A percentile compares a stretch with the other conserved stretches of the same genome.
Conservation (phyloP, 768 basidiomycete genomes). For the Trametes gibbosa region DNA sequence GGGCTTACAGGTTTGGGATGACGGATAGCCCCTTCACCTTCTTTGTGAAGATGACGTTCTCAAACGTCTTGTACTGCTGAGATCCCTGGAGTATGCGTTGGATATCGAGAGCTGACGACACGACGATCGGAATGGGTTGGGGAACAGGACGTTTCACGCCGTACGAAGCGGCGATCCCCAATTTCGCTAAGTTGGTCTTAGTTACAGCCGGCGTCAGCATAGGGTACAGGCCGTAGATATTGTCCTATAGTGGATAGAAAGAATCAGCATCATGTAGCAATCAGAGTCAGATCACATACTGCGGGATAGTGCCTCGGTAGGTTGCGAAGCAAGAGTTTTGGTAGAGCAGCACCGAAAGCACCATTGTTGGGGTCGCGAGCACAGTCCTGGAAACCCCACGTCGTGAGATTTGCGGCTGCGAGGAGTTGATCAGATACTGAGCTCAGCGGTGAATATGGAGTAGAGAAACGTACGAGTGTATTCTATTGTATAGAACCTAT, state of each 20-base stretch:
- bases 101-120: slow-evolving; percentile 5
- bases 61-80: slow-evolving; percentile 4
- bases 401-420: slow-evolving; percentile 67
- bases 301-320: slow-evolving; percentile 67
- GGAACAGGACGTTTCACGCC: slow-evolving; percentile 50
- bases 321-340: slow-evolving; percentile 67
- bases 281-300: slow-evolving; percentile 16
- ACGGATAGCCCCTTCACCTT: slow-evolving; percentile 8
- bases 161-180: slow-evolving; percentile 45
- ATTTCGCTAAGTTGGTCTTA: slow-evolving; percentile 38
- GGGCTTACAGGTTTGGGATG: slow-evolving; percentile 5
- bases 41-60: slow-evolving; percentile 1
- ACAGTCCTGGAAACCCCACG: slow-evolving; percentile 78
- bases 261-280: too few species aligned
- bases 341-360: slow-evolving; percentile 73
- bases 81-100: not conserved
- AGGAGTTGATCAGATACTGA: not conserved
- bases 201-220: slow-evolving; percentile 62
- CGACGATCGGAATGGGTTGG: not conserved
- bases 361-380: slow-evolving; percentile 62
- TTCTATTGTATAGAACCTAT: slow-evolving; percentile 75
- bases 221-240: slow-evolving; percentile 77
- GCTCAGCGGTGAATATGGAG: not conserved
- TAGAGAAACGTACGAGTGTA: slow-evolving; percentile 72
- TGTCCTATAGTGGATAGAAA: slow-evolving; percentile 31